A percentile compares a stretch with the other conserved stretches of the same genome.
Evolutionary conservation across 208 protist species (phyloP).

Genomic region (Crithidia bombi): DNA sequence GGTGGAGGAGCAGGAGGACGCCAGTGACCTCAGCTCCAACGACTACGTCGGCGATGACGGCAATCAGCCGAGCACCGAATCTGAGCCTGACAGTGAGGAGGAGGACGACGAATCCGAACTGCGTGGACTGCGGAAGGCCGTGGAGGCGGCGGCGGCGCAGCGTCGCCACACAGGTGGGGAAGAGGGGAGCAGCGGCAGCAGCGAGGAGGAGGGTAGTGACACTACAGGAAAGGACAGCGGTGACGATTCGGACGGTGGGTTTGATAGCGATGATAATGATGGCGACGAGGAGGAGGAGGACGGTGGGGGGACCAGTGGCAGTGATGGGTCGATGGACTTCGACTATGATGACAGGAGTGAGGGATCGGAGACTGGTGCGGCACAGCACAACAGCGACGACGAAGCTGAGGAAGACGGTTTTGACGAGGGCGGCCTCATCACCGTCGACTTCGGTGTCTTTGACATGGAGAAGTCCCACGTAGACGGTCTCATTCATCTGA

Average conservation of each 20-base stretch:
- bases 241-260: conserved; percentile 3
- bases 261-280: neutral
- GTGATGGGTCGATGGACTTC: conserved; percentile 22
- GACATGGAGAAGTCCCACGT: conserved; percentile 75
- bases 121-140: conserved; percentile 27
- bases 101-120: conserved; percentile 39
- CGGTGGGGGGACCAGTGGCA: conserved; percentile 27
- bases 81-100: conserved; percentile 25
- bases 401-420: conserved; percentile 48
- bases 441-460: conserved; percentile 90
- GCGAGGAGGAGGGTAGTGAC: conserved; percentile 3
- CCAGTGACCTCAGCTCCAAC: conserved; percentile 33
- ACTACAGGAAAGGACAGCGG: neutral
- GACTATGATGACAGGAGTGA: conserved; percentile 30
- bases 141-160: conserved; percentile 23
- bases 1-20: conserved; percentile 11
- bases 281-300: conserved; percentile 5
- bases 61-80: conserved; percentile 62
- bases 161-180: neutral
- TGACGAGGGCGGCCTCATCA: conserved; percentile 48
- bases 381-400: conserved; percentile 13
- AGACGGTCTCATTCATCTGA: conserved; percentile 78
- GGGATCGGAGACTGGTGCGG: neutral
- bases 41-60: conserved; percentile 62
- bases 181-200: neutral